Percentiles rank a stretch among this genome's conserved stretches.
Evolutionary conservation across 1,139 yeast genomes (phyloP).

Genomic region (Blastobotrys ciferrii): DNA sequence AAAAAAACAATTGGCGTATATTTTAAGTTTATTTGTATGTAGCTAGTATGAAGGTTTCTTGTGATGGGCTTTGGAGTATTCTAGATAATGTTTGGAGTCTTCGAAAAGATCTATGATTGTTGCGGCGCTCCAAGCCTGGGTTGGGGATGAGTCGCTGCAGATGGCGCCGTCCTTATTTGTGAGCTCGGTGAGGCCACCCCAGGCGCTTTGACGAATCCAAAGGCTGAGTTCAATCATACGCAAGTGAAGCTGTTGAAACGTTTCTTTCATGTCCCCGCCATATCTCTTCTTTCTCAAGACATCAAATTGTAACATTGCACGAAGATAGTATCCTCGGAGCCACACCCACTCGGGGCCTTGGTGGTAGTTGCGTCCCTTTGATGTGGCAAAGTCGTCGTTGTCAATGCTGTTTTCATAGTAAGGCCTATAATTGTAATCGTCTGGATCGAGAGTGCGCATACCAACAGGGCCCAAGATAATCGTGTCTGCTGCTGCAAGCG

Average conservation of each 20-base stretch:
- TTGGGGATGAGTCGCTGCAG: conserved; percentile 86
- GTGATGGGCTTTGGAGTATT: conserved; percentile 5
- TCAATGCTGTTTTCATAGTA: conserved; percentile 80
- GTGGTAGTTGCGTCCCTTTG: conserved; percentile 95
- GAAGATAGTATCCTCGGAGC: conserved; percentile 81
- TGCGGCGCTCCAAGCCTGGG: conserved; percentile 95
- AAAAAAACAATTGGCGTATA: no score
- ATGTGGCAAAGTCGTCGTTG: conserved; percentile 80
- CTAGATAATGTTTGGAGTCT: conserved; percentile 41
- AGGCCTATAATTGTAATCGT: conserved; percentile 88
- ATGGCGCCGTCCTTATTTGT: conserved; percentile 83
- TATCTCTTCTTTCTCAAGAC: conserved; percentile 33
- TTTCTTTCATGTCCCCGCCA: conserved; percentile 30
- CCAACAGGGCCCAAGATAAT: conserved; percentile 86
- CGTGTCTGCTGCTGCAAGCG: conserved; percentile 69
- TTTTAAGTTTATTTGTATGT: no score
- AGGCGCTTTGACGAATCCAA: conserved; percentile 71
- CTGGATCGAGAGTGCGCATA: conserved; percentile 87
- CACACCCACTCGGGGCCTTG: conserved; percentile 99
- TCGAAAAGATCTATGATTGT: conserved; percentile 77
- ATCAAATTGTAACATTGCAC: conserved; percentile 65
- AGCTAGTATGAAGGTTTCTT: neutral
- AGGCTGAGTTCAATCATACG: conserved; percentile 62
- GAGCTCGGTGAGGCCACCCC: conserved; percentile 94
- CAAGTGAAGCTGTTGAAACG: conserved; percentile 45